Evolutionary conservation across 768 basidiomycete species (phyloP).

Genomic region (Auriscalpium orientale): DNA sequence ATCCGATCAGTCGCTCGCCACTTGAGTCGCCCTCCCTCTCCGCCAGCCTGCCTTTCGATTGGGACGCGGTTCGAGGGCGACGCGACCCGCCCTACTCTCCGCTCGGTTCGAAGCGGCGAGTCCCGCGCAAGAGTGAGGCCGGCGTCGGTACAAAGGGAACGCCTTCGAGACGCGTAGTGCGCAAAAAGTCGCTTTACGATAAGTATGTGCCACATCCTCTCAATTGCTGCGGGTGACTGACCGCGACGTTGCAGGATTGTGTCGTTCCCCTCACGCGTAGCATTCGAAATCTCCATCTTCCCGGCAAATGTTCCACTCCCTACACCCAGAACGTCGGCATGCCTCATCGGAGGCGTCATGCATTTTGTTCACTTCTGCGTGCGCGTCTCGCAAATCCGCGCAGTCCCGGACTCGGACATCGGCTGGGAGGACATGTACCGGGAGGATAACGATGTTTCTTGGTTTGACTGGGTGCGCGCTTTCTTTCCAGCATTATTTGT

Average conservation of each 20-base stretch:
- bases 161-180: conserved; percentile 46
- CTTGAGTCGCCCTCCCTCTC: conserved; percentile 67
- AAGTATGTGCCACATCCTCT: conserved; percentile 33
- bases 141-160: conserved; percentile 25
- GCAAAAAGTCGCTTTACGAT: conserved; percentile 59
- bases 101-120: conserved; percentile 42
- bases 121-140: conserved; percentile 28
- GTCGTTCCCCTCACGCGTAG: conserved; percentile 62
- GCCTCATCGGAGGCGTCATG: conserved; percentile 52
- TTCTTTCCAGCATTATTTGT: background rate
- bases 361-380: conserved; percentile 65
- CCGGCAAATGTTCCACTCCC: conserved; percentile 78
- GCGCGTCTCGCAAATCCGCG: conserved; percentile 48
- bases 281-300: conserved; percentile 75
- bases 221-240: background rate
- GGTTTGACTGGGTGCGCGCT: conserved; percentile 71
- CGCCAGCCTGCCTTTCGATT: conserved; percentile 74
- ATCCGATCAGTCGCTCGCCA: conserved; percentile 48
- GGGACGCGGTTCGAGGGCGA: conserved; percentile 72
- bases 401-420: conserved; percentile 56
- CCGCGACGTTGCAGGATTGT: conserved; percentile 35
- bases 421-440: conserved; percentile 77
- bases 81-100: conserved; percentile 68
- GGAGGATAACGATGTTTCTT: conserved; percentile 53
- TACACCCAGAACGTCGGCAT: conserved; percentile 54